Base-by-base conservation (phyloP, 139 green algal genomes). In the Spirogloea muscicola region DNA sequence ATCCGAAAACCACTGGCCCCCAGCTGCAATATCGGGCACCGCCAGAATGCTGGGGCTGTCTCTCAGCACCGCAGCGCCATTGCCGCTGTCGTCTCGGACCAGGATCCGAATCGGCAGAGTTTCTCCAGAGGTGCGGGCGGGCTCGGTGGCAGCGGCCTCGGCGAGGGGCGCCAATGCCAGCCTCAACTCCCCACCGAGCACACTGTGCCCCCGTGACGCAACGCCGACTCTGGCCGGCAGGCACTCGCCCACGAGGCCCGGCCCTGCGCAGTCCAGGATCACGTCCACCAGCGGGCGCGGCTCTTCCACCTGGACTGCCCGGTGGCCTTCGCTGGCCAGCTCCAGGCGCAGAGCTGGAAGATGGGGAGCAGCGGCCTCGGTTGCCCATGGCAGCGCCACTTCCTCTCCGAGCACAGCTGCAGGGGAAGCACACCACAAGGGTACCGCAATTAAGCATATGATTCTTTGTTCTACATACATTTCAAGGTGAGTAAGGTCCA, bases 141-240 rank as follows among this genome's bases (percentile, higher is more conserved):
- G n/a, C n/a, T n/a, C 60, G 21, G 41, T 34, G n/a, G 42, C 21
- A 69, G 18, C 42, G 34, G 60, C 41, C 2, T 10, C n/a, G 21
- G 55, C 31, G 1, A 37, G 21, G 21, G 55, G 60, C 16, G 40
- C 18, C 42, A 69, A 60, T 60, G 60, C 34, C 13, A 18, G n/a
- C n/a, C n/a, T n/a, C n/a, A n/a, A n/a, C n/a, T n/a, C n/a, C n/a
- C n/a, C 64, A 18, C n/a, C 29, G 13, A 16, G 25, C 27, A 80
- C 3, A 1, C 21, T 4, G 37, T 80, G 44, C 27, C 72, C 72
- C 1, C 9, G 37, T 13, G 72, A 80, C 18, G 25, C 5, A 5
- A 80, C 49, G 33, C n/a, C 10, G 33, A 80, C 49, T 29, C 49
- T 16, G 40, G 75, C 72, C 36, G 72, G 72, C 48, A 80, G 37